Base-by-base conservation (phyloP, 2,329 filamentous ascomycete species). In the Lachnellula occidentalis region DNA sequence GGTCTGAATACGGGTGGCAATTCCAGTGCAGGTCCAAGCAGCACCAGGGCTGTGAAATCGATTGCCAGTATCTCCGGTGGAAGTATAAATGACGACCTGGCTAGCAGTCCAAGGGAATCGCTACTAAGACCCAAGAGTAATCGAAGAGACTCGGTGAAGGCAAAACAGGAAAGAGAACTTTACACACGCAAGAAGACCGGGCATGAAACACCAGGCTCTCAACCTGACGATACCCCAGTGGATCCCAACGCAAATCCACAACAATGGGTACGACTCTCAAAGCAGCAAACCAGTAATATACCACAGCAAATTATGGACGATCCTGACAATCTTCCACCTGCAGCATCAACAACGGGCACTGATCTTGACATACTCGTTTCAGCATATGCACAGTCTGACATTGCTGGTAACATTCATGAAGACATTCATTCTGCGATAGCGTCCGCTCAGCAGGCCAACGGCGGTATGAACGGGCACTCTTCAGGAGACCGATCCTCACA, bases 81-180 rank as follows among this genome's bases (percentile, higher is more conserved):
- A 34, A 95, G 88, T 69, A 78, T 85, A 3, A 87, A 85, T 22
- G 86, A 87, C 34, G 74, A 74, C 21, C 65, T 68, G 9, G 67
- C 72, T 45, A 85, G 85, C 24, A 87, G 79, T 58, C 75, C 78
- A 45, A 75, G 78, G 3, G 81, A 85, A 50, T 80, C 83, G 0
- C 77, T 81, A 24, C 75, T 82, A 5, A 80, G 88, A 50, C 88
- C 87, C 0, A 86, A 81, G 67, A 76, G 74, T 60, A 88, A 85
- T 66, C 85, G 91, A 24, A 85, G 85, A 52, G 83, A 92, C 53
- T 97, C 92, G 0, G 79, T 99, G 56, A 88, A 86, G 62, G 78
- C 88, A 64, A 89, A 87, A 60, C 94, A 99, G 70, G 94, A 97
- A 65, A 82, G 88, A 49, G 89, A 95, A 67, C 80, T 99, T 1